Percentiles rank a stretch among this genome's conserved stretches.
phyloP scores from a whole-genome alignment of 495 filamentous ascomycete species.

The Cudoniella acicularis region DNA sequence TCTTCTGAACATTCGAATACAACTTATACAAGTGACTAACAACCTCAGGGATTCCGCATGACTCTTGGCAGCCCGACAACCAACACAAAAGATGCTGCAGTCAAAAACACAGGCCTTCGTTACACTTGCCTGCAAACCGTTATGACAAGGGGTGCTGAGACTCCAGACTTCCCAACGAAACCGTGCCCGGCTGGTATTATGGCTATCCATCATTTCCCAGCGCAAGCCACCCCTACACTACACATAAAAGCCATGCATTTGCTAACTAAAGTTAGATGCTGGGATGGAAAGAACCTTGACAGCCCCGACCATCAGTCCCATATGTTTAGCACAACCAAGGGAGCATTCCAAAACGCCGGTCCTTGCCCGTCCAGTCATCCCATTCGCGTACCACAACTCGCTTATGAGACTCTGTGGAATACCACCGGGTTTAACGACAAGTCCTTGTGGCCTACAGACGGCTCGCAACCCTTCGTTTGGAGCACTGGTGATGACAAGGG shows the following conservation, averaged over 20 bases:
- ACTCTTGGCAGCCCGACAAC: conserved; percentile 57
- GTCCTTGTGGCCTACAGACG: conserved; percentile 42
- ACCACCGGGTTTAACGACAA: conserved; percentile 43
- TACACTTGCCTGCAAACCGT: conserved; percentile 46
- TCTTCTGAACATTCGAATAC: neutral
- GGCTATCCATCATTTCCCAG: conserved; percentile 77
- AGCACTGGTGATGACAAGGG: conserved; percentile 55
- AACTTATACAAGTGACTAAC: conserved; percentile 6
- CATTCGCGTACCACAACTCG: conserved; percentile 50
- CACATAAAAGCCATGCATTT: conserved; percentile 32
- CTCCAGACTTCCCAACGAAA: conserved; percentile 45
- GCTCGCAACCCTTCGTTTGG: conserved; percentile 42
- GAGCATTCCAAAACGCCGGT: conserved; percentile 39
- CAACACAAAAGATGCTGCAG: conserved; percentile 32
- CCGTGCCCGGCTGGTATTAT: conserved; percentile 62
- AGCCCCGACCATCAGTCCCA: conserved; percentile 53
- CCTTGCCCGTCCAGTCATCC: conserved; percentile 49
- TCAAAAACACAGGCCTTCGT: conserved; percentile 36
- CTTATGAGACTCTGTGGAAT: conserved; percentile 57
- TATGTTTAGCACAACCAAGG: conserved; percentile 29
- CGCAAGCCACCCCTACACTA: conserved; percentile 19
- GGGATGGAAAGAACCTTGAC: conserved; percentile 73
- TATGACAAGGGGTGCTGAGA: conserved; percentile 34
- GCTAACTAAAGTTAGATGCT: conserved; percentile 49
- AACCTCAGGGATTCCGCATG: conserved; percentile 68